These are phyloP conservation scores for Berberis vulgaris DNA, from an alignment of 164 flowering plant species.

Conservation along the genomic window DNA sequence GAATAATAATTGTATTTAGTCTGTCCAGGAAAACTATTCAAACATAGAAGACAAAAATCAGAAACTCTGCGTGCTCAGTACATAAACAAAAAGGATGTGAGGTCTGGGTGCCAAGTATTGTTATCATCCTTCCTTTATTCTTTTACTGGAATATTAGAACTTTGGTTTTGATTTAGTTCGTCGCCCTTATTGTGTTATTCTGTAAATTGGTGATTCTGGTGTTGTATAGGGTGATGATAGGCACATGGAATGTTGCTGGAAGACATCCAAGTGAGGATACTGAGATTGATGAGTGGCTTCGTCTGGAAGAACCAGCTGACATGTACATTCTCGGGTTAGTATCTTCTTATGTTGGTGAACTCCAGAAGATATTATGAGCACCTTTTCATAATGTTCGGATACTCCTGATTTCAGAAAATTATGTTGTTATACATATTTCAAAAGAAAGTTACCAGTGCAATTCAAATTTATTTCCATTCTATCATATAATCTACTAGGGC, in stretches of 20 bases:
- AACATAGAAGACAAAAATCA: conserved; percentile 78
- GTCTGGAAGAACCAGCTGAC: conserved; percentile 66
- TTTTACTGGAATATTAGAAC: background rate
- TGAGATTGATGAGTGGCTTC: conserved; percentile 88
- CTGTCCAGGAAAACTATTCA: conserved; percentile 31
- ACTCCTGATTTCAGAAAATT: no score
- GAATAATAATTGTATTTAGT: conserved; percentile 1
- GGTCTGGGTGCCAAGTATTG: conserved; percentile 37
- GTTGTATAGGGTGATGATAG: conserved; percentile 55
- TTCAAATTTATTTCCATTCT: no score
- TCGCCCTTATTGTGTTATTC: background rate
- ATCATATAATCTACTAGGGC: no score
- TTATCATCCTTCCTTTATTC: background rate
- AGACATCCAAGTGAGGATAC: conserved; percentile 57
- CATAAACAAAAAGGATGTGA: conserved; percentile 83
- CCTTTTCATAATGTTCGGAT: no score
- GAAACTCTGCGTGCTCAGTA: conserved; percentile 82
- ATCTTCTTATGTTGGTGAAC: conserved; percentile 2
- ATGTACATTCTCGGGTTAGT: conserved; percentile 82
- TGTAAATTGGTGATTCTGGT: conserved; percentile 5
- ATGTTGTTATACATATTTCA: no score
- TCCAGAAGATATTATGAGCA: background rate
- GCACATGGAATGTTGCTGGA: conserved; percentile 99
- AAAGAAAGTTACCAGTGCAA: no score
- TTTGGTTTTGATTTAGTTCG: background rate